A percentile compares a stretch with the other conserved stretches of the same genome.
phyloP scores from a whole-genome alignment of 139 green algal species.

The Diplosphaera chodatii region DNA sequence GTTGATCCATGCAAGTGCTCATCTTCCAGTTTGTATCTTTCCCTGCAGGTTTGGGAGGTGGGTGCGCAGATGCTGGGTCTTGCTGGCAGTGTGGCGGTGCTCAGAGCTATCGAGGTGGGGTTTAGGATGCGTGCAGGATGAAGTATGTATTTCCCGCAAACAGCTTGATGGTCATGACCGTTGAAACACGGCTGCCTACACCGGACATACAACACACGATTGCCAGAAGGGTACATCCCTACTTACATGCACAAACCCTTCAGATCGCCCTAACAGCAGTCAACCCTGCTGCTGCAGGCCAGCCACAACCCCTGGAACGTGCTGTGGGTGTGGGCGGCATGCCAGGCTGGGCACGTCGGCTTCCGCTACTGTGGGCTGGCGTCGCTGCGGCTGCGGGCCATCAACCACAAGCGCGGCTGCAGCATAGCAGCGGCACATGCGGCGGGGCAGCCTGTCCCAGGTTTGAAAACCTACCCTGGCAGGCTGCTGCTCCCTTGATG shows the following conservation, averaged over 20 bases:
- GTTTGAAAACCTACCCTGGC: constrained; percentile 5
- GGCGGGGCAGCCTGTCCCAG: constrained; percentile 8
- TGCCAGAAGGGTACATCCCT: too few relatives aligned
- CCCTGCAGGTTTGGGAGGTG: constrained; percentile 57
- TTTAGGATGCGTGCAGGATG: too few relatives aligned
- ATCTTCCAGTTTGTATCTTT: not conserved
- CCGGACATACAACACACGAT: too few relatives aligned
- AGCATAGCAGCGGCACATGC: constrained; percentile 29
- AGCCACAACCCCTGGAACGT: constrained; percentile 26
- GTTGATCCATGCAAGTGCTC: too few relatives aligned
- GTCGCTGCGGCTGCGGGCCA: constrained; percentile 43
- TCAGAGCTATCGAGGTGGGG: constrained; percentile 36
- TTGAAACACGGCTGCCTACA: too few relatives aligned
- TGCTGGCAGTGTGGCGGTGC: constrained; percentile 47
- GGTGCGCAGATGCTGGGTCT: constrained; percentile 59
- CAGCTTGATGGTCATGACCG: too few relatives aligned
- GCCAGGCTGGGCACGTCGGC: constrained; percentile 40
- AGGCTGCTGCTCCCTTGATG: too few relatives aligned
- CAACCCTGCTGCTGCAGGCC: not conserved
- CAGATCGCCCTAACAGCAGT: too few relatives aligned
- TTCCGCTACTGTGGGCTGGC: constrained; percentile 51
- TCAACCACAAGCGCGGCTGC: constrained; percentile 61
- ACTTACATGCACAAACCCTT: too few relatives aligned
- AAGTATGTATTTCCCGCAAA: too few relatives aligned
- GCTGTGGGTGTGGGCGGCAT: constrained; percentile 42